Conservation (phyloP, 2,329 filamentous ascomycete species). For the Aspergillus candidus region DNA sequence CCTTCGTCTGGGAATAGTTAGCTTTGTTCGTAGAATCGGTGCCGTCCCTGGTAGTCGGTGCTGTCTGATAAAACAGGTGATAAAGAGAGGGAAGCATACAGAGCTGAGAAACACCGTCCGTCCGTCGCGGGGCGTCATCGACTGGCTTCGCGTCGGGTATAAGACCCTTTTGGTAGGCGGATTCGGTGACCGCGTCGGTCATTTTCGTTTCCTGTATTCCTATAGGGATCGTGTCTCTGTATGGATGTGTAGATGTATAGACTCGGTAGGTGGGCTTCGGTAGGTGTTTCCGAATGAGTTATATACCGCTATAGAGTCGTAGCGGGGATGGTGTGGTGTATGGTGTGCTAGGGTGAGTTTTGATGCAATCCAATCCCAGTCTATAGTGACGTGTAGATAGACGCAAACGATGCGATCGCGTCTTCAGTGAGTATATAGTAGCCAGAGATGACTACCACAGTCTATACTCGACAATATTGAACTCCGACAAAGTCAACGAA, state of each 20-base stretch:
- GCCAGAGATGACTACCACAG: background rate
- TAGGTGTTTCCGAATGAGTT: too few relatives aligned
- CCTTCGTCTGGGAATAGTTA: constrained; percentile 24
- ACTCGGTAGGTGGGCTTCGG: too few relatives aligned
- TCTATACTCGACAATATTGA: background rate
- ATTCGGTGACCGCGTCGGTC: constrained; percentile 10
- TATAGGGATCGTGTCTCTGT: too few relatives aligned
- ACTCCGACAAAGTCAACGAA: background rate
- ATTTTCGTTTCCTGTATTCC: constrained; percentile 2
- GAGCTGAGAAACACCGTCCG: constrained; percentile 29
- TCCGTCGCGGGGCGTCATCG: constrained; percentile 20
- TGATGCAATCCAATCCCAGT: constrained; percentile 21
- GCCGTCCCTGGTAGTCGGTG: background rate
- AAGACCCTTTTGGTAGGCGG: constrained; percentile 13
- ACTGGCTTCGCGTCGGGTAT: constrained; percentile 17
- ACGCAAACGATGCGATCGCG: too few relatives aligned
- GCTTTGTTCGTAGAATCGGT: background rate
- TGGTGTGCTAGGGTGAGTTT: constrained; percentile 10
- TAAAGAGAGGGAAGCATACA: constrained; percentile 18
- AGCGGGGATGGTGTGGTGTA: background rate
- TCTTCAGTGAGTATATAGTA: too few relatives aligned
- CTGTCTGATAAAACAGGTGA: background rate
- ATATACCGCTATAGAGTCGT: background rate
- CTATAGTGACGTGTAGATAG: too few relatives aligned
- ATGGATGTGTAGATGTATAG: too few relatives aligned